These are phyloP conservation scores for Phyllosticta paracitricarpa DNA, from an alignment of 2,329 filamentous ascomycete species.

Conservation along the genomic window DNA sequence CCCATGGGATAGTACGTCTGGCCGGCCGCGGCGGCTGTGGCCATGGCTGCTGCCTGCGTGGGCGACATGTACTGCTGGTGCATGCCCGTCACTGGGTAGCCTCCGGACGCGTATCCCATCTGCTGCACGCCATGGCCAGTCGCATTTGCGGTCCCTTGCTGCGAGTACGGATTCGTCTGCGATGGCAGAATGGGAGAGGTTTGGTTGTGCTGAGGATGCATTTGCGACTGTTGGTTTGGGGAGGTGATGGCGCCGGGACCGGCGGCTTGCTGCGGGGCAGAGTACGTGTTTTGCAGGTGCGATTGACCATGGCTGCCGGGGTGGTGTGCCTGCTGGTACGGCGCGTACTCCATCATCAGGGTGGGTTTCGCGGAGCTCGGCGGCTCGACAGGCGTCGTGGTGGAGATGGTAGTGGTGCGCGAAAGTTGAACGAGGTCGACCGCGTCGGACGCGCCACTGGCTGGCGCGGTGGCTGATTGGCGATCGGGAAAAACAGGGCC, in stretches of 20 bases:
- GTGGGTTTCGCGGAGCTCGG: not conserved
- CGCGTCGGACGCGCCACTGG: conserved; percentile 26
- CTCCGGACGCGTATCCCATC: conserved; percentile 68
- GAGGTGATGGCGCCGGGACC: conserved; percentile 50
- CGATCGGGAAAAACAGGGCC: conserved; percentile 15
- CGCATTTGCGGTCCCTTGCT: conserved; percentile 51
- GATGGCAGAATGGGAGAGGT: conserved; percentile 72
- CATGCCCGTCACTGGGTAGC: conserved; percentile 67
- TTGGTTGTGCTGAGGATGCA: conserved; percentile 52
- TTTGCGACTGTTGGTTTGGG: conserved; percentile 56
- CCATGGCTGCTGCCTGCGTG: conserved; percentile 87
- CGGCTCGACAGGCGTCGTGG: not conserved
- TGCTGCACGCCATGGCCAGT: conserved; percentile 51
- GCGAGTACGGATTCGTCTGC: conserved; percentile 52
- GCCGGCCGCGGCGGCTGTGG: conserved; percentile 82
- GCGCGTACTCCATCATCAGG: conserved; percentile 38
- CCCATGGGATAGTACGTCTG: conserved; percentile 64
- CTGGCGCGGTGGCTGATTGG: conserved; percentile 17
- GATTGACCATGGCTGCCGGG: conserved; percentile 33
- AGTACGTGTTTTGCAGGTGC: conserved; percentile 29
- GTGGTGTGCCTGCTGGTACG: conserved; percentile 38
- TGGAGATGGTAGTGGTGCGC: not conserved
- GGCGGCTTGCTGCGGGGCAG: conserved; percentile 24
- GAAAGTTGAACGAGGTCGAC: conserved; percentile 13
- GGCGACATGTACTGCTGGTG: conserved; percentile 71